Conservation (phyloP, 108 stramenopile genomes). For the Schizochytrium sp. region DNA sequence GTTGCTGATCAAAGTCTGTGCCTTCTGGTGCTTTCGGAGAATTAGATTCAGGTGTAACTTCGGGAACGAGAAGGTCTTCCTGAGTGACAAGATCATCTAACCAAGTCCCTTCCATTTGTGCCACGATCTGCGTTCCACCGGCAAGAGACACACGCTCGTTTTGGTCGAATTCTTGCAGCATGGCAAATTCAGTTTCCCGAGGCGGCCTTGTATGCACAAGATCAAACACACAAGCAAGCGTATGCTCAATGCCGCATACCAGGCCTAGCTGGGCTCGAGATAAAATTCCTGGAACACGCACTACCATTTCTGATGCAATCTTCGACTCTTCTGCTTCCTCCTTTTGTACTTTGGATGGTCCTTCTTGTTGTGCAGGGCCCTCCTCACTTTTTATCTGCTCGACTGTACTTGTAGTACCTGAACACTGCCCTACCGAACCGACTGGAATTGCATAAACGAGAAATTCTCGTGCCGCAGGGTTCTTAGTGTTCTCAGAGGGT, state of each 20-base stretch:
- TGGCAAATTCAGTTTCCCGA: not conserved
- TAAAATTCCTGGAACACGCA: not conserved
- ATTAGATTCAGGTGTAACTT: not conserved
- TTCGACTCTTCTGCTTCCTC: no score
- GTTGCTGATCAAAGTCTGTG: not conserved
- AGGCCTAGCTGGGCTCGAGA: not conserved
- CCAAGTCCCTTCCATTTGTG: slow-evolving; percentile 19
- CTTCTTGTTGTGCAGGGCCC: no score
- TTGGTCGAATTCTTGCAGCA: slow-evolving; percentile 6
- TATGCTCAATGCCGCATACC: not conserved
- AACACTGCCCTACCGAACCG: not conserved
- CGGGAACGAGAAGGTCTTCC: slow-evolving; percentile 5
- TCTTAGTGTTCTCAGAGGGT: not conserved
- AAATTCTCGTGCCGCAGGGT: not conserved
- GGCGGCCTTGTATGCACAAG: not conserved
- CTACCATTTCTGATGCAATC: no score
- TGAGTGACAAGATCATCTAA: not conserved
- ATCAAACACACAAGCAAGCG: not conserved
- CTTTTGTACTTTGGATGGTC: no score
- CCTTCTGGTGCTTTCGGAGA: not conserved
- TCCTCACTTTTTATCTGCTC: no score
- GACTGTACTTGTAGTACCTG: no score
- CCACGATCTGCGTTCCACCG: slow-evolving; percentile 22
- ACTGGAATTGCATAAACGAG: not conserved
- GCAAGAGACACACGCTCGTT: not conserved